Base-by-base conservation (phyloP, 73 alveolate species). In the Paramecium sexaurelia region DNA sequence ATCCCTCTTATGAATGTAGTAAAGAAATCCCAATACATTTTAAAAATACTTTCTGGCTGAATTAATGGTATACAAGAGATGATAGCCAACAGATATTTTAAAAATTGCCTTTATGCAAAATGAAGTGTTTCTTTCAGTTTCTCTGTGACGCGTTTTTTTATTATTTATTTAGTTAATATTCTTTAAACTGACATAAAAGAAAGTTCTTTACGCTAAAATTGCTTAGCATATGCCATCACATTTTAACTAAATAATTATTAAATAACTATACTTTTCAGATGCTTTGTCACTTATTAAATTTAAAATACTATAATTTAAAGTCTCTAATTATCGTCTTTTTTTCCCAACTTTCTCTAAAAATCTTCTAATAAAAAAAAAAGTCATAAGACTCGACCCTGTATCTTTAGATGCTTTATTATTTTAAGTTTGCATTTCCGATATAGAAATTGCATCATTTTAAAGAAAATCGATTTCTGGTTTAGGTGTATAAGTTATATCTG, bases 21-120 rank as follows among this genome's bases (percentile, higher is more conserved):
- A 24, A 43, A 19, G 20, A 20, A 78, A 13, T 78, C 90, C 90
- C 90, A 78, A 43, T 9, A 9, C 90, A 78, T 78, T 15, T 78
- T 78, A 7, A 24, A 19, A 6, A 2, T 20, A 0, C 41, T 3
- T 78, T 78, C 90, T 2, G 90, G 73, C 10, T 78, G 13, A 40
- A 78, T 24, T 22, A 78, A 8, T 27, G 90, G 90, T 33, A 75
- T 68, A 15, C 55, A 68, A 27, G 32, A 27, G 40, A 56, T 24
- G 10, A 56, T 22, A 11, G 1, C 15, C 11, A 68, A 33, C 6
- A 68, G 10, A 32, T 2, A 27, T 68, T 68, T 33, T 6, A 68
- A 68, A 68, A 27, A 1, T 13, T 68, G 2, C 19, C 37, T 56
- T 68, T 68, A 15, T 8, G 7, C 10, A 24, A 8, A 1, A 5